Evolutionary conservation across 495 filamentous ascomycete species (phyloP).

Genomic region (Chaetomidium leptoderma): DNA sequence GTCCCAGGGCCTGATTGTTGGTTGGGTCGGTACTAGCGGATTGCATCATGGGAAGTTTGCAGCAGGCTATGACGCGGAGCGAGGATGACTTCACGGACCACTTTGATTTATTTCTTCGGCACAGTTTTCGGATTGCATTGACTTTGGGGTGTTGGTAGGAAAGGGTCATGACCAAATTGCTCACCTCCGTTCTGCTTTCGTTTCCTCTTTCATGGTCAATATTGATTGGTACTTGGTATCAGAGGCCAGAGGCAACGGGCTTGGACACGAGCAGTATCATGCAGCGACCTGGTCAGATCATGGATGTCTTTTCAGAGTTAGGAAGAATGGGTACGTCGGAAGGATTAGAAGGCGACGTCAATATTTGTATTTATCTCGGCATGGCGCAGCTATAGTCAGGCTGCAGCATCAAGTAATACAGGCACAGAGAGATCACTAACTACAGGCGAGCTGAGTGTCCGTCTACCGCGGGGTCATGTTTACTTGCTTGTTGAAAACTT

Average conservation of each 20-base stretch:
- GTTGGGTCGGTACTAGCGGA: neutral
- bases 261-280: conserved; percentile 10
- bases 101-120: neutral
- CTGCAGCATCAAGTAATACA: conserved; percentile 9
- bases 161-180: neutral
- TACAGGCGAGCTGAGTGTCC: neutral
- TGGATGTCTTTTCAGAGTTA: conserved; percentile 8
- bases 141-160: neutral
- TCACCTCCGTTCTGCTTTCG: conserved; percentile 4
- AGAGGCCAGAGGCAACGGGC: neutral
- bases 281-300: conserved; percentile 5
- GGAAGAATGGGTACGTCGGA: conserved; percentile 12
- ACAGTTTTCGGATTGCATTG: neutral
- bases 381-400: neutral
- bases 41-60: neutral
- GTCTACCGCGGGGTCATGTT: neutral
- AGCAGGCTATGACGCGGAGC: conserved; percentile 1
- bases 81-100: conserved; percentile 8
- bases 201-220: conserved; percentile 7
- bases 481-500: neutral
- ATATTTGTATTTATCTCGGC: conserved; percentile 13
- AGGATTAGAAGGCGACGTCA: conserved; percentile 16
- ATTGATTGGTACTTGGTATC: neutral
- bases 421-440: neutral
- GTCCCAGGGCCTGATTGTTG: conserved; percentile 33